Evolutionary conservation across 2,329 filamentous ascomycete genomes (phyloP), one percentile per base, ranked within the genome.

Genomic region (Lojkania enalia): DNA sequence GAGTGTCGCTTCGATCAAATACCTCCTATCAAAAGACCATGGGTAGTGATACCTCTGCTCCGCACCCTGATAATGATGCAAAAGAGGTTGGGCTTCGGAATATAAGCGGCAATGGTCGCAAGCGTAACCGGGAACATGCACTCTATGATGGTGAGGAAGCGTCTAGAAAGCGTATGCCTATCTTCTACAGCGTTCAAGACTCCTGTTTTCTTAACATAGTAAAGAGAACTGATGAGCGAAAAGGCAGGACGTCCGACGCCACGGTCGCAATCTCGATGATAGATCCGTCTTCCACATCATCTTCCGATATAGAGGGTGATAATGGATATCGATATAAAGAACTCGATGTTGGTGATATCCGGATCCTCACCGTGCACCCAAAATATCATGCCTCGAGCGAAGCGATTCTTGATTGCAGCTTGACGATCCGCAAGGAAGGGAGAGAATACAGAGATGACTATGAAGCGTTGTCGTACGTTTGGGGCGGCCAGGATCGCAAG

Each of bases 391-490:
- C 11, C 14, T 33, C 30, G 9, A 15, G 16, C 16, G 30, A 33
- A 9, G 16, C 30, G 14, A 16, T 15, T 9, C 30, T 15, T 9
- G 14, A 33, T 33, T 33, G 30, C 14, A 33, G 30, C 14, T 15
- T 33, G 6, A 7, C 7, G 7, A 33, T 16, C 14, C 9, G 7
- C 7, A 9, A 9, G 11, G 7, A 33, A 7, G 16, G 16, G 7
- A 33, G 14, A 33, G 30, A 33, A 6, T 12, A 16, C 11, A 33
- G 6, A 16, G 33, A 20, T 5, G 13, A 36, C 12, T 29, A 39
- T 39, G 20, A 39, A 27, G 36, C 36, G 12, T 16, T 39, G 12
- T 39, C 36, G n/a, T 39, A 39, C 18, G 21, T 39, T 5, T 39
- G 36, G 36, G 36, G 36, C 20, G 21, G 30, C 9, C 30, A 33